Evolutionary conservation across 2,329 filamentous ascomycete genomes (phyloP), one percentile per base, ranked within the genome.

Genomic region (Sporothrix brunneoviolacea): DNA sequence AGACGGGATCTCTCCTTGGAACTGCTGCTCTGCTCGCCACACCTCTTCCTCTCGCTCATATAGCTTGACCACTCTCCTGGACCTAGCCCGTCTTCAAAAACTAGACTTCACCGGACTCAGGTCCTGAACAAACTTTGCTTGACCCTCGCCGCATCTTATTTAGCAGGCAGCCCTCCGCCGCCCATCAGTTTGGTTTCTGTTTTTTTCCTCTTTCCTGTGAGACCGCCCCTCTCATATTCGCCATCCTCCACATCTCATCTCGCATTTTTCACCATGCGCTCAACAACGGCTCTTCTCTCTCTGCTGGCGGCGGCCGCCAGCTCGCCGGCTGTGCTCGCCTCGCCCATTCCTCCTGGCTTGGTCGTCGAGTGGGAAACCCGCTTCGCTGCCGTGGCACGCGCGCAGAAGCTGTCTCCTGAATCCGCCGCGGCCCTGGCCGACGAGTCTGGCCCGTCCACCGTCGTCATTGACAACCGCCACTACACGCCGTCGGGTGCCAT

Each of bases 391-490:
- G 38, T 30, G 4, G 16, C 39, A 21, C 36, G 28, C 9, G 21
- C 32, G 45, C 45, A 48, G 10, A 21, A 19, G 3, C 40, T 52
- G 21, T 32, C 45, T 13, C 30, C 47, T 16, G 47, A 45, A 16
- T 47, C 38, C 15, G 47, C 47, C 15, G 51, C 47, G 6, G 37
- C 48, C 4, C 43, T 52, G 8, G 44, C 32, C 24, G 43, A 51
- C 10, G 49, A 47, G 18, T 15, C 22, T 4, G 37, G 28, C 19
- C n/a, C 35, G 4, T 35, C 43, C 8, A 21, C 35, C 19, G 36
- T 41, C 19, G 51, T 27, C 36, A 49, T 54, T 32, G 53, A 57
- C 42, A 57, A 58, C 51, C 47, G 44, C 27, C 56, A 41, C 13
- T 55, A 40, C 37, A 35, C 50, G 10, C 55, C 55, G 7, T 28